phyloP scores from a whole-genome alignment of 805 yeast genomes.

The Clavispora vitiphila region DNA sequence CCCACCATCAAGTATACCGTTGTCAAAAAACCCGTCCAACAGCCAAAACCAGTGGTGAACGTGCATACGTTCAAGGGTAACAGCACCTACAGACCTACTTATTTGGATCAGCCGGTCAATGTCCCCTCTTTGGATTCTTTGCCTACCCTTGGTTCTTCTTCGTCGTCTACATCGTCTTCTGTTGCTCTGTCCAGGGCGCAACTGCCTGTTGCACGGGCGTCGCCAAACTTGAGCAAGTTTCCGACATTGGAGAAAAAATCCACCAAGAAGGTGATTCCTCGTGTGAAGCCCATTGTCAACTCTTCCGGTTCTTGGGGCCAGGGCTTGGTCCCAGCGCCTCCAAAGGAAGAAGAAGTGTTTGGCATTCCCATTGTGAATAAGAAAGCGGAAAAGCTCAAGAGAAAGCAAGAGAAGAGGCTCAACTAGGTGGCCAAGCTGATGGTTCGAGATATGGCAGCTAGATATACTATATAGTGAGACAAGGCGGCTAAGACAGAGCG shows the following conservation, averaged over 20 bases:
- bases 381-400: conserved; percentile 13
- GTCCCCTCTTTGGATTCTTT: conserved; percentile 21
- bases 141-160: conserved; percentile 19
- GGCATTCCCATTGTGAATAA: conserved; percentile 16
- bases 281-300: conserved; percentile 47
- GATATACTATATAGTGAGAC: no score
- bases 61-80: conserved; percentile 17
- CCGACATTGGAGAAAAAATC: conserved; percentile 46
- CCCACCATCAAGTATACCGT: conserved; percentile 34
- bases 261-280: conserved; percentile 40
- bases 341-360: conserved; percentile 8
- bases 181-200: background rate
- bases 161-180: conserved; percentile 1
- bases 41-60: conserved; percentile 11
- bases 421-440: no score
- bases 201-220: conserved; percentile 6
- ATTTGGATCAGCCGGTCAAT: conserved; percentile 21
- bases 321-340: conserved; percentile 6
- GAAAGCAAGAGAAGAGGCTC: conserved; percentile 3
- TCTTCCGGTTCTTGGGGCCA: conserved; percentile 13
- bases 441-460: no score
- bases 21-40: conserved; percentile 16
- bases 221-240: conserved; percentile 33
- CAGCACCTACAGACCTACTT: conserved; percentile 24
- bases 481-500: no score